These are phyloP conservation scores for Quercus engelmannii DNA, from an alignment of 306 rosid genomes.

Conservation along the genomic window DNA sequence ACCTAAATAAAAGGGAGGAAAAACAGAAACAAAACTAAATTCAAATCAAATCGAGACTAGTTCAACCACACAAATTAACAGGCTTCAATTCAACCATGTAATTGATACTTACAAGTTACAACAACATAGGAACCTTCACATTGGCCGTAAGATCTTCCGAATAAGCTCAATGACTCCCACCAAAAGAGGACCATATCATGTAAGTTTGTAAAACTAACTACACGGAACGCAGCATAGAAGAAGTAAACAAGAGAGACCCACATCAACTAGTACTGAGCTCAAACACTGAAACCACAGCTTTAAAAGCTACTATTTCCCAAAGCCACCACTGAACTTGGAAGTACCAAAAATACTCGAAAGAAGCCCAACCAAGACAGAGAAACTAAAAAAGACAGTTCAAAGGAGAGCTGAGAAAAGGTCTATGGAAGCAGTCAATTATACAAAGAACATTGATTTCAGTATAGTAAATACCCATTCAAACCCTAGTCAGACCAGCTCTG, in stretches of 20 bases:
- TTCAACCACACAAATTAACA: no score
- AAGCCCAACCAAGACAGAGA: slow-evolving; percentile 53
- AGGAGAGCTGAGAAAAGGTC: slow-evolving; percentile 49
- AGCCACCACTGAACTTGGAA: slow-evolving; percentile 49
- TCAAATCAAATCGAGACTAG: slow-evolving; percentile 11
- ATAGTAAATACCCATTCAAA: slow-evolving; percentile 70
- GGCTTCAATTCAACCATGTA: no score
- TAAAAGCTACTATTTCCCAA: slow-evolving; percentile 79
- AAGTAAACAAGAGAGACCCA: slow-evolving; percentile 18
- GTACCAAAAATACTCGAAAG: slow-evolving; percentile 53
- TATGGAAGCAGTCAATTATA: slow-evolving; percentile 50
- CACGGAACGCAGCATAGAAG: slow-evolving; percentile 10
- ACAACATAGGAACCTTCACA: slow-evolving; percentile 17
- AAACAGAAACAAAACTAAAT: not conserved
- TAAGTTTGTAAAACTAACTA: not conserved
- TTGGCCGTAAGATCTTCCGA: not conserved
- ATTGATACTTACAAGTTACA: not conserved
- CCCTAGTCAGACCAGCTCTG: slow-evolving; percentile 82
- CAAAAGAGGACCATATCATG: slow-evolving; percentile 4
- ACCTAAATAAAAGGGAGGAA: not conserved
- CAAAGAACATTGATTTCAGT: slow-evolving; percentile 65
- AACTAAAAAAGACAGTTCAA: slow-evolving; percentile 47
- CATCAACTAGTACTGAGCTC: slow-evolving; percentile 29
- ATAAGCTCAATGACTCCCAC: not conserved
- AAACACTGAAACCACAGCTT: slow-evolving; percentile 34